These are phyloP conservation scores for Leucosporidium scottii DNA, from an alignment of 768 basidiomycete species.

Conservation along the genomic window DNA sequence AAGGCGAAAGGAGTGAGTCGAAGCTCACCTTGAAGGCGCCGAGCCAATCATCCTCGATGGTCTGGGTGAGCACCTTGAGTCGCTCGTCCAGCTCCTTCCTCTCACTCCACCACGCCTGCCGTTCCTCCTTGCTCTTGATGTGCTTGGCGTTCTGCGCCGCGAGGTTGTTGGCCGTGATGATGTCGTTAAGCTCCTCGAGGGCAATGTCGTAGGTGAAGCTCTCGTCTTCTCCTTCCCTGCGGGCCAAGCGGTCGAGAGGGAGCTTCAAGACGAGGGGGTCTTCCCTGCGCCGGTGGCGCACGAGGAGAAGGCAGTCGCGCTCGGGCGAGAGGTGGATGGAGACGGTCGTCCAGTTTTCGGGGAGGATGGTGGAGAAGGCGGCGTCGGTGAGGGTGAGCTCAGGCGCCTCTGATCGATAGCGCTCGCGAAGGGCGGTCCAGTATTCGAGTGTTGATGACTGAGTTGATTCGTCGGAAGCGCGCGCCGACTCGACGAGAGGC, in stretches of 20 bases:
- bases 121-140: slow-evolving; percentile 61
- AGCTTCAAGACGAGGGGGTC: slow-evolving; percentile 77
- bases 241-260: slow-evolving; percentile 66
- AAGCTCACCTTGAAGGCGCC: slow-evolving; percentile 84
- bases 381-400: slow-evolving; percentile 23
- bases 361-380: slow-evolving; percentile 51
- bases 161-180: slow-evolving; percentile 70
- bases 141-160: slow-evolving; percentile 64
- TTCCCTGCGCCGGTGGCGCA: slow-evolving; percentile 59
- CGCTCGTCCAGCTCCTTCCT: slow-evolving; percentile 68
- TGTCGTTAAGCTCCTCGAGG: slow-evolving; percentile 63
- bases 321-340: slow-evolving; percentile 78
- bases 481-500: slow-evolving; percentile 53
- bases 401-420: slow-evolving; percentile 49
- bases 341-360: slow-evolving; percentile 72
- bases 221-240: slow-evolving; percentile 65
- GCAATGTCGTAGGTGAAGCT: slow-evolving; percentile 66
- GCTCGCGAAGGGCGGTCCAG: slow-evolving; percentile 56
- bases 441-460: slow-evolving; percentile 48
- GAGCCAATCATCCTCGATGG: slow-evolving; percentile 92
- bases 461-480: slow-evolving; percentile 41
- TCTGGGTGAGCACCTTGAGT: slow-evolving; percentile 64
- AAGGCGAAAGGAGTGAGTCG: too few relatives aligned
- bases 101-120: slow-evolving; percentile 78
- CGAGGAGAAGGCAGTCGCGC: slow-evolving; percentile 71